These are phyloP conservation scores for Pseudogymnoascus sp. DNA, from an alignment of 2,329 filamentous ascomycete genomes.

Conservation along the genomic window DNA sequence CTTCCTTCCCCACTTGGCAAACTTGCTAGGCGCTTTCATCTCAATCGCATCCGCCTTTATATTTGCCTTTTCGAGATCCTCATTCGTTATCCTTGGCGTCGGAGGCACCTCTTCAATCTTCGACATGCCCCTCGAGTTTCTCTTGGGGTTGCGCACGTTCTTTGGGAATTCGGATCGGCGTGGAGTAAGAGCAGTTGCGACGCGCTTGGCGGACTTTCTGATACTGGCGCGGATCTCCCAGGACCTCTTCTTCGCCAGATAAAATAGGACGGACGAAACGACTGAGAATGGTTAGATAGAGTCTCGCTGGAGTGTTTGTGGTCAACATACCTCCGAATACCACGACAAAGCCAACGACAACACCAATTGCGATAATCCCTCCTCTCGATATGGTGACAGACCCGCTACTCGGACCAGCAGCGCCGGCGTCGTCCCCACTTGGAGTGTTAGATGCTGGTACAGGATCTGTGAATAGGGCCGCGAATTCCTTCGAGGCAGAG, in stretches of 20 bases:
- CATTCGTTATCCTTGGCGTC: conserved; percentile 48
- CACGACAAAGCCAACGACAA: conserved; percentile 61
- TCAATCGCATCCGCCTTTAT: conserved; percentile 28
- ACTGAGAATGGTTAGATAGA: conserved; percentile 17
- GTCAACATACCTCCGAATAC: conserved; percentile 60
- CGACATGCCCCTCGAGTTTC: conserved; percentile 38
- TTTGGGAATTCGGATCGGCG: conserved; percentile 54
- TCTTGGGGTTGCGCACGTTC: conserved; percentile 42
- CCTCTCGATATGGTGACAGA: conserved; percentile 60
- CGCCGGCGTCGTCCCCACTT: conserved; percentile 46
- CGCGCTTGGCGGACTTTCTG: conserved; percentile 58
- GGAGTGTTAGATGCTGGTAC: conserved; percentile 16
- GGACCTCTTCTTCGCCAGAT: conserved; percentile 75
- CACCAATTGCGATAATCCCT: conserved; percentile 67
- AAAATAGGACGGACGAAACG: conserved; percentile 59
- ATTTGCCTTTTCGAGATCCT: conserved; percentile 55
- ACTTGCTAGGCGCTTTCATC: conserved; percentile 28
- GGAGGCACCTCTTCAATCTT: conserved; percentile 51
- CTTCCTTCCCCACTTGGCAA: conserved; percentile 28
- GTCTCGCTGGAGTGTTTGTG: not conserved
- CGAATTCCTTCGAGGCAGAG: conserved; percentile 28
- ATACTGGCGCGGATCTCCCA: conserved; percentile 73
- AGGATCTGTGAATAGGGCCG: conserved; percentile 24
- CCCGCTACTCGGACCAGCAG: conserved; percentile 55
- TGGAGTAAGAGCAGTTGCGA: conserved; percentile 57